Base-by-base conservation (phyloP, 2,329 filamentous ascomycete genomes). In the Stachybotrys chartarum region DNA sequence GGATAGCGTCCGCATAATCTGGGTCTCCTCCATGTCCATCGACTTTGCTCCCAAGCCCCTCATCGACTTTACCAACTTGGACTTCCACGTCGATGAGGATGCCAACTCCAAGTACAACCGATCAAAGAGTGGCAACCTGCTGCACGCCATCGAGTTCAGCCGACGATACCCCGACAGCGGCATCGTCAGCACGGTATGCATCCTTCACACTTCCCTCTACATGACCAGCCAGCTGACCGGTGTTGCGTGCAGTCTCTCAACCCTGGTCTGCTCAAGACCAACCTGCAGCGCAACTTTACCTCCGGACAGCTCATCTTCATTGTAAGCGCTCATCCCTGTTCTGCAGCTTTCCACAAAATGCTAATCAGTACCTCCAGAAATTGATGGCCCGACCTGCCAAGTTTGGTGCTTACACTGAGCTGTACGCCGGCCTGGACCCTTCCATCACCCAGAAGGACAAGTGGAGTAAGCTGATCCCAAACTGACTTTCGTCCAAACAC, bases 371-470 rank as follows among this genome's bases (percentile, higher is more conserved):
- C 16, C 5, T 7, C 11, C 17, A 52, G 50, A 52, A 52, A 44
- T 18, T 55, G 45, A 52, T 57, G 30, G 42, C 18, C 10, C 53
- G 63, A 50, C 63, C 64, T 16, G 12, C 60, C 3, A 54, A 66
- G 24, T 59, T 67, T 39, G 76, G 75, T 1, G 75, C 74, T 1
- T 77, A 75, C 56, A 77, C 76, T 0, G 69, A 75, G 57, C 59
- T 79, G 1, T 79, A 69, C 57, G 71, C 75, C 2, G 74, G 69
- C 0, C 61, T 74, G 3, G 32, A 52, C 35, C 6, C 14, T n/a
- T 52, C 50, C 14, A 52, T 52, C n/a, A 42, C 31, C 11, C 14
- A 17, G n/a, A 17, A 42, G 11, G 50, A 52, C 35, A 17, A 39
- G 35, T 52, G 50, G 50, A 44, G 50, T 52, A 52, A 52, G 50